Evolutionary conservation across 306 rosid species (phyloP), one percentile per base, ranked within the genome.

Genomic region (Cucurbita maxima): DNA sequence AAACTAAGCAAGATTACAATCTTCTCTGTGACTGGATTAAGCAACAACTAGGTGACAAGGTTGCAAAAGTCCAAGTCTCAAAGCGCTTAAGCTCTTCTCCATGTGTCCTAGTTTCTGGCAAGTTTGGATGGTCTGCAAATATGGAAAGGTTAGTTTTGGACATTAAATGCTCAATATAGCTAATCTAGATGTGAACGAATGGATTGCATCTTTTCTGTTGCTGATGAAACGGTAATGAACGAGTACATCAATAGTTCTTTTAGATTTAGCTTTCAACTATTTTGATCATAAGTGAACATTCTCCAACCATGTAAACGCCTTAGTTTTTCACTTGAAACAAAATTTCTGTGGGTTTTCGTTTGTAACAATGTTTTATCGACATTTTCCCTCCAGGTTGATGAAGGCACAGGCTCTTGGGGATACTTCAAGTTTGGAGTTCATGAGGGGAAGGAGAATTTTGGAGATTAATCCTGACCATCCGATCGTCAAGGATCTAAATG

Each of bases 361-460:
- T 48, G 7, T 41, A 22, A 43, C 36, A 37, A 37, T 15, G 43
- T 55, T 74, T 3, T 38, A 73, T 79, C 47, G 22, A 22, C 10
- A 37, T 19, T 14, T 2, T 50, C 59, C 20, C 55, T 80, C 36
- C 86, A 95, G 99, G 85, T 79, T 95, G 86, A 95, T 95, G 99
- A 95, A 95, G 89, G 97, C 99, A 0, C 99, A 95, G 74, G 92
- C 99, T 50, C 99, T 95, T 45, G 99, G 99, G 19, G 99, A 95
- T 72, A 83, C 92, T 58, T 72, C 96, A 72, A 95, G 96, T 71
- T 85, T 95, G 87, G 99, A 95, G 83, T 95, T 95, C 76, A 95
- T 95, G 99, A 91, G 96, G 84, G 99, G 97, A 10, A 86, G 96
- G 82, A 88, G 99, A 83, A 95, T 95, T 82, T 83, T 95, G 91